Conservation (phyloP, 116 monocot genomes). For the Dioscorea cayenensis region DNA sequence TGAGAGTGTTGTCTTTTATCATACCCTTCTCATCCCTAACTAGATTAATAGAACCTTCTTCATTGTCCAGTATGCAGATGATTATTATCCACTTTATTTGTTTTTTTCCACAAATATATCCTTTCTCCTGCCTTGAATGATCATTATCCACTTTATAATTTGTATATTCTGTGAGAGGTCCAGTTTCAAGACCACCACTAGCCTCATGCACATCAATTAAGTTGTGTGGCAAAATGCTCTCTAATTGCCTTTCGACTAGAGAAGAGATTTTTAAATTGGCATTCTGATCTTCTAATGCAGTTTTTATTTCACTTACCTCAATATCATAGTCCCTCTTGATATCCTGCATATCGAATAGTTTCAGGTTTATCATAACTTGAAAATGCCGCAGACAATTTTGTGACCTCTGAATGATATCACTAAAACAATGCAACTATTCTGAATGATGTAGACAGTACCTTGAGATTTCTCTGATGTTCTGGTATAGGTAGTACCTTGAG, state of each 20-base stretch:
- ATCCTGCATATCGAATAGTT: no score
- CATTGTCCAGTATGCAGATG: no score
- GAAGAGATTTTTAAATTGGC: neutral
- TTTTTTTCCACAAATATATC: neutral
- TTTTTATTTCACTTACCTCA: neutral
- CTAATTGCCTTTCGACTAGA: neutral
- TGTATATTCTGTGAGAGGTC: neutral
- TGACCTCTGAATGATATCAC: no score
- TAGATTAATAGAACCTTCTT: neutral
- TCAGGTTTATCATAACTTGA: no score
- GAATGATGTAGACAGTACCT: no score
- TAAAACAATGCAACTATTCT: no score
- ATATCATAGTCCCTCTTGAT: constrained; percentile 1
- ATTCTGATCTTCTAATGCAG: neutral
- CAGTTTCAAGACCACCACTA: neutral
- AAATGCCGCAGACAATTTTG: no score
- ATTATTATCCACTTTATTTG: no score
- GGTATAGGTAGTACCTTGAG: no score
- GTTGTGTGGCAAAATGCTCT: neutral
- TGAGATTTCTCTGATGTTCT: no score
- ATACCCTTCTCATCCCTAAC: neutral
- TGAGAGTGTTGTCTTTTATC: neutral
- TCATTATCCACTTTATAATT: neutral
- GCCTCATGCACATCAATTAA: neutral
- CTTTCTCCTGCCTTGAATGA: neutral